phyloP scores from a whole-genome alignment of 2,329 filamentous ascomycete genomes.

The Exutisphaerella laricina region DNA sequence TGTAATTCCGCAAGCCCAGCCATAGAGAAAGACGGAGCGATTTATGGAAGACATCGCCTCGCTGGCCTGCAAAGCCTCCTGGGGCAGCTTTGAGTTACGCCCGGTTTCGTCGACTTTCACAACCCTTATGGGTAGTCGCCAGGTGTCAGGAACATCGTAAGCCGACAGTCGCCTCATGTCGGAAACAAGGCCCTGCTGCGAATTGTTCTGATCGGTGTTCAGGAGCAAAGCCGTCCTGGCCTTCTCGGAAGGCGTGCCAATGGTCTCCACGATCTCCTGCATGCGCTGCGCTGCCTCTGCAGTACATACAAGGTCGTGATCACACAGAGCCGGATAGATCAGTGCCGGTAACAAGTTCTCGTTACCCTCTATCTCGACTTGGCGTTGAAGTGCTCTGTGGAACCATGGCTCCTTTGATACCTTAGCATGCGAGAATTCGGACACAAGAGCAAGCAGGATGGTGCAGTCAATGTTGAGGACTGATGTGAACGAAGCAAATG shows the following conservation, averaged over 20 bases:
- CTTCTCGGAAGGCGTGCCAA: slow-evolving; percentile 58
- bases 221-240: slow-evolving; percentile 56
- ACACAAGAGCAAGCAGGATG: slow-evolving; percentile 65
- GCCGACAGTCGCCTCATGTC: slow-evolving; percentile 45
- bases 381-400: slow-evolving; percentile 56
- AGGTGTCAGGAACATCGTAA: slow-evolving; percentile 48
- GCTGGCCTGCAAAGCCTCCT: slow-evolving; percentile 41
- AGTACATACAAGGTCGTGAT: slow-evolving; percentile 59
- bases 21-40: slow-evolving; percentile 65
- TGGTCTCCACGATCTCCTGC: slow-evolving; percentile 58
- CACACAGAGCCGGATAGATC: slow-evolving; percentile 57
- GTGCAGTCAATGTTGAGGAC: slow-evolving; percentile 61
- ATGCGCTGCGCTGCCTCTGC: slow-evolving; percentile 60
- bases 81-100: slow-evolving; percentile 42
- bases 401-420: slow-evolving; percentile 47
- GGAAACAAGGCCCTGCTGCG: slow-evolving; percentile 28
- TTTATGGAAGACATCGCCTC: slow-evolving; percentile 56
- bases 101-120: slow-evolving; percentile 42
- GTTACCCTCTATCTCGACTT: slow-evolving; percentile 59
- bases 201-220: slow-evolving; percentile 38
- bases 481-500: slow-evolving; percentile 35
- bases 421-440: slow-evolving; percentile 62
- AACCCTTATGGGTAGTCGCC: slow-evolving; percentile 57
- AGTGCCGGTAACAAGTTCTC: slow-evolving; percentile 56
- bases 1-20: slow-evolving; percentile 59